Evolutionary conservation across 495 filamentous ascomycete species (phyloP).

Genomic region (Aspergillus sclerotioniger): DNA sequence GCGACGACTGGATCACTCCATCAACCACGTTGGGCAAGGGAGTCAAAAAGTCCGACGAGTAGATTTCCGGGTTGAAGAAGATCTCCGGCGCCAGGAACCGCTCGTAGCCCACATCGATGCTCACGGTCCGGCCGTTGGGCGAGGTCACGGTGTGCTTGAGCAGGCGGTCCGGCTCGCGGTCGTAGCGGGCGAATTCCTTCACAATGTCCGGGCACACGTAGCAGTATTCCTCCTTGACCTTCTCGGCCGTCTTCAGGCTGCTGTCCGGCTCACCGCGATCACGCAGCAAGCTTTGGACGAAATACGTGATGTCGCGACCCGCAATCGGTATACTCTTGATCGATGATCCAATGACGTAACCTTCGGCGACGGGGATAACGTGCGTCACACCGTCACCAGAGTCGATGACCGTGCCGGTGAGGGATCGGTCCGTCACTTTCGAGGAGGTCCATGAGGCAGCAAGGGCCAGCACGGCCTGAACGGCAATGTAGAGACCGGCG

Average conservation of each 20-base stretch:
- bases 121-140: slow-evolving; percentile 80
- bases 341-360: slow-evolving; percentile 96
- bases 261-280: slow-evolving; percentile 96
- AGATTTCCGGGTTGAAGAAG: slow-evolving; percentile 99
- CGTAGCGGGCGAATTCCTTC: slow-evolving; percentile 92
- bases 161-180: slow-evolving; percentile 87
- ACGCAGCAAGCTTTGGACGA: slow-evolving; percentile 91
- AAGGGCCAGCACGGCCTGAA: slow-evolving; percentile 93
- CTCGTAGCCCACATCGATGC: slow-evolving; percentile 94
- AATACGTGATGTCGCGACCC: slow-evolving; percentile 96
- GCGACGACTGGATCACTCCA: slow-evolving; percentile 92
- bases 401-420: slow-evolving; percentile 97
- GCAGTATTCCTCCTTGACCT: slow-evolving; percentile 97
- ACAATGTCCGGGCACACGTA: slow-evolving; percentile 98
- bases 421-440: slow-evolving; percentile 93
- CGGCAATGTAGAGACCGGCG: slow-evolving; percentile 96
- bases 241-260: slow-evolving; percentile 93
- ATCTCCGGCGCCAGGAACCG: slow-evolving; percentile 98
- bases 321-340: slow-evolving; percentile 99
- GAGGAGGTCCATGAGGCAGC: slow-evolving; percentile 98
- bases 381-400: slow-evolving; percentile 98
- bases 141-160: slow-evolving; percentile 81
- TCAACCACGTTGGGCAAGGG: slow-evolving; percentile 92
- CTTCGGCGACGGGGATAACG: slow-evolving; percentile 97
- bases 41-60: slow-evolving; percentile 96